Evolutionary conservation across 208 protist genomes (phyloP), one percentile per base, ranked within the genome.

Genomic region (Trypanosoma platydactyli): DNA sequence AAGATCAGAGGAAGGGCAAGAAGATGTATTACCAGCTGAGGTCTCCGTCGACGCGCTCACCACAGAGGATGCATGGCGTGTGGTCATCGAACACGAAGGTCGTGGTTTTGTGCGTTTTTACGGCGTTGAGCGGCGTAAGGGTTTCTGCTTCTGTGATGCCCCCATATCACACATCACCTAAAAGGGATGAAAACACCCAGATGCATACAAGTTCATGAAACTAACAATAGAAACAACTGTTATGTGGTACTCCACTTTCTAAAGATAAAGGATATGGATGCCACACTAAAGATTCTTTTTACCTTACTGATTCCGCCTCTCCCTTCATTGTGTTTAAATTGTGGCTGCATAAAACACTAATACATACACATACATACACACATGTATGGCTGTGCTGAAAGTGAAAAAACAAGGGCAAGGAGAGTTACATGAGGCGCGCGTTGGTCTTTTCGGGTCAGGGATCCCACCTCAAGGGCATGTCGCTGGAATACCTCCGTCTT

Each of bases 381-480:
- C n/a, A n/a, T 48, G 16, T 24, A 48, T 16, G 44, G 6, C 6
- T 16, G 44, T 16, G 33, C 16, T 35, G 29, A 33, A 22, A 41
- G 22, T 5, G 44, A 62, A 20, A 50, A 25, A 45, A 52, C 11
- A 49, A 58, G 49, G 35, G 16, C 1, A 11, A 58, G 35, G 29
- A 24, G 20, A 33, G 24, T 16, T 7, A 35, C 6, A 78, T 79
- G 71, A 64, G 58, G 40, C 78, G 73, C 16, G 88, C 83, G 0
- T 65, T 94, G 1, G 71, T 92, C 2, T 96, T 96, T 56, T 92
- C 85, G 1, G 91, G 91, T 13, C 86, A 96, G 54, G 91, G 88
- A 0, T 63, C 85, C 12, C 88, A 96, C 46, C 64, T 64, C n/a
- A 77, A 87, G 59, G 81, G 79, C 0, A 94, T 96, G 88, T 76